Evolutionary conservation across 2,329 filamentous ascomycete species (phyloP).

Genomic region (Penicillium sp.): DNA sequence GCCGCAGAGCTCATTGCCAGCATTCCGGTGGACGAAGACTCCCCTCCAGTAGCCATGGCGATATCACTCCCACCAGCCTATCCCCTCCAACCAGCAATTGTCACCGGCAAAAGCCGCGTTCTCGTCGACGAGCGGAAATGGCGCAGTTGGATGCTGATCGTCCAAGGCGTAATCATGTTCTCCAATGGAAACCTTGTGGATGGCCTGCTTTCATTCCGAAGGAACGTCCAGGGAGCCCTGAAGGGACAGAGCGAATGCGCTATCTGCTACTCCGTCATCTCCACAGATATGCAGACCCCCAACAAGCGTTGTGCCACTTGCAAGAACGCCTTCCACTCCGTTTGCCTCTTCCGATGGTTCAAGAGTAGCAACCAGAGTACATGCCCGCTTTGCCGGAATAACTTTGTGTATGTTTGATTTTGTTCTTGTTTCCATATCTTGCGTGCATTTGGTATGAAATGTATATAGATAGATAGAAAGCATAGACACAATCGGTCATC

Average conservation of each 20-base stretch:
- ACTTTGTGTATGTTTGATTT: constrained; percentile 60
- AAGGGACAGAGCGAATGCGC: constrained; percentile 94
- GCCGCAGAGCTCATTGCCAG: constrained; percentile 75
- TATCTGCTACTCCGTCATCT: constrained; percentile 94
- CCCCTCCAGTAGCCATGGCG: constrained; percentile 75
- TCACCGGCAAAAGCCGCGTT: constrained; percentile 75
- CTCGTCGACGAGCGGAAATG: constrained; percentile 88
- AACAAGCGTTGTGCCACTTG: constrained; percentile 90
- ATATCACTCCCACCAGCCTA: constrained; percentile 77
- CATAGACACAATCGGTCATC: neutral
- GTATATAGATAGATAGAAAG: constrained; percentile 8
- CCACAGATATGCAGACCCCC: constrained; percentile 80
- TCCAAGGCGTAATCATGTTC: constrained; percentile 89
- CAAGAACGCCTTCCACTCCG: constrained; percentile 87
- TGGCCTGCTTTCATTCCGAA: constrained; percentile 76
- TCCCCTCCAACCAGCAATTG: constrained; percentile 73
- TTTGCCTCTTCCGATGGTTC: constrained; percentile 96
- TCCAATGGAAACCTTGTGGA: constrained; percentile 86
- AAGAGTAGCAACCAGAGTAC: constrained; percentile 86
- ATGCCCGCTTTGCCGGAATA: constrained; percentile 88
- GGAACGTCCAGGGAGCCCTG: constrained; percentile 80
- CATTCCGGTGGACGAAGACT: constrained; percentile 84
- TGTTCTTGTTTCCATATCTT: neutral
- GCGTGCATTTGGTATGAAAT: neutral
- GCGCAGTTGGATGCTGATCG: constrained; percentile 83